These are phyloP conservation scores for Macrolepiota dolichaula DNA, from an alignment of 768 basidiomycete genomes.

Conservation along the genomic window DNA sequence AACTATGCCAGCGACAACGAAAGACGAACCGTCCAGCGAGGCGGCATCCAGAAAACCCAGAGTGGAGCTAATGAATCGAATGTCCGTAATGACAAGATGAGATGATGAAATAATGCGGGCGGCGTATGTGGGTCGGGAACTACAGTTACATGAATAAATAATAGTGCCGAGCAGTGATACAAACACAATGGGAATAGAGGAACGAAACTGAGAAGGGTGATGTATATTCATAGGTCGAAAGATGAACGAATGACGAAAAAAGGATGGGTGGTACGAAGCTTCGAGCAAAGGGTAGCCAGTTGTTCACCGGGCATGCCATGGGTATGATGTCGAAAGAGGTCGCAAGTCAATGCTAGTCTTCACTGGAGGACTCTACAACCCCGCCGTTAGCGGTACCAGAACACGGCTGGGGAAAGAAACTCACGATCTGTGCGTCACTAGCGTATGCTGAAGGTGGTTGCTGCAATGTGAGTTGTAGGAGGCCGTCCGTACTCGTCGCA, in stretches of 20 bases:
- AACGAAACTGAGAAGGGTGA: too few species aligned
- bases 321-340: conserved; percentile 3
- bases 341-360: conserved; percentile 1
- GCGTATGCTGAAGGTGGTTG: background rate
- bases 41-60: too few species aligned
- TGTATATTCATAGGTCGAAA: background rate
- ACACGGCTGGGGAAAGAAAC: background rate
- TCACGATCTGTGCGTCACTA: background rate
- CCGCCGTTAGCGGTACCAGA: background rate
- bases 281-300: background rate
- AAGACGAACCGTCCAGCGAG: too few species aligned
- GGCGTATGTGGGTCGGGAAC: background rate
- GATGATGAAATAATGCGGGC: conserved; percentile 3
- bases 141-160: background rate
- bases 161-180: background rate
- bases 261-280: background rate
- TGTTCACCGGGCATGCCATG: conserved; percentile 8
- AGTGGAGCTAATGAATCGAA: background rate
- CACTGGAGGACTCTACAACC: background rate
- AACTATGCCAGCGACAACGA: too few species aligned
- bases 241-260: background rate
- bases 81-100: background rate
- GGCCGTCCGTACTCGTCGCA: background rate
- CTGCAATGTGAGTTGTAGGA: background rate
- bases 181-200: background rate